These are phyloP conservation scores for Mycena rebaudengoi DNA, from an alignment of 768 basidiomycete species.

Conservation along the genomic window DNA sequence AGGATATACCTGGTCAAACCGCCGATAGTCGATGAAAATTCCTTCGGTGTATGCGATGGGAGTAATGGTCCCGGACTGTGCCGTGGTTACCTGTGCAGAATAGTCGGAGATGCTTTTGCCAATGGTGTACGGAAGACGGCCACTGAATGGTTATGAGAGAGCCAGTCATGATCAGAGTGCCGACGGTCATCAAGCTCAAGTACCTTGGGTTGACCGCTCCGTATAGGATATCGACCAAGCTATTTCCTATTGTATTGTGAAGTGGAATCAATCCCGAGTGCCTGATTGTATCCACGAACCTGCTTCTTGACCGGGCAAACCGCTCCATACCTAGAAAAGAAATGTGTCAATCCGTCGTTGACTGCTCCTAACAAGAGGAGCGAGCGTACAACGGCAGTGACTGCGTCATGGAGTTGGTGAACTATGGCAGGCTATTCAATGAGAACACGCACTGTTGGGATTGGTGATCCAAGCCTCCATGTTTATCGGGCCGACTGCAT, in stretches of 20 bases:
- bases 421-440: background rate
- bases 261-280: no score
- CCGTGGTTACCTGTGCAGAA: constrained; percentile 56
- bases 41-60: constrained; percentile 69
- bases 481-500: constrained; percentile 68
- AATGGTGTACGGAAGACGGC: constrained; percentile 60
- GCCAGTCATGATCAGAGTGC: background rate
- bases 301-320: constrained; percentile 70
- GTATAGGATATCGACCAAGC: constrained; percentile 65
- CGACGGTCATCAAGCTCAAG: constrained; percentile 7
- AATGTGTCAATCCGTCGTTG: background rate
- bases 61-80: constrained; percentile 44
- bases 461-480: constrained; percentile 67
- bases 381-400: constrained; percentile 47
- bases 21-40: constrained; percentile 65
- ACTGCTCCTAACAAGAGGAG: background rate
- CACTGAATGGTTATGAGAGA: constrained; percentile 42
- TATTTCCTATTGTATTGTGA: constrained; percentile 52
- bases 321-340: constrained; percentile 54
- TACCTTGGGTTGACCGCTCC: constrained; percentile 69
- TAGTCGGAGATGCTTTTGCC: constrained; percentile 65
- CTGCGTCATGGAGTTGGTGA: constrained; percentile 23
- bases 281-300: constrained; percentile 39
- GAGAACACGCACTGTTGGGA: constrained; percentile 49
- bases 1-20: constrained; percentile 51